These are phyloP conservation scores for Meyerozyma carpophila DNA, from an alignment of 1,139 yeast species.

Conservation along the genomic window DNA sequence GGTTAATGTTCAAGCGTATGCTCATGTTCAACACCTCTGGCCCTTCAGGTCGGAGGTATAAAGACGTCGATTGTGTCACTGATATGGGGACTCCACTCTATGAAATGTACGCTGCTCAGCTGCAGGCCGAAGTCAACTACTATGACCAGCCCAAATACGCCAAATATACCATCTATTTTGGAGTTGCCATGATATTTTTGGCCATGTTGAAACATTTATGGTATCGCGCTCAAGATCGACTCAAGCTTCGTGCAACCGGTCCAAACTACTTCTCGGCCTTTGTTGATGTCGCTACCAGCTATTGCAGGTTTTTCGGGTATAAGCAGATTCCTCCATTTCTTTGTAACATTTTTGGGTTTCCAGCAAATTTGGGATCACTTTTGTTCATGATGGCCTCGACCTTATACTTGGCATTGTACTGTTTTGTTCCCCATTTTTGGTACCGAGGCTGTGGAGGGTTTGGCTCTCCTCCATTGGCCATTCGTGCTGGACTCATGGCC, in stretches of 20 bases:
- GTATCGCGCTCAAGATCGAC: constrained; percentile 30
- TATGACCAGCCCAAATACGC: constrained; percentile 35
- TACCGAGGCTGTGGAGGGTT: constrained; percentile 52
- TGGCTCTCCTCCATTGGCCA: constrained; percentile 59
- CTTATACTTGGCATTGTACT: constrained; percentile 41
- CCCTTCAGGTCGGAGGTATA: constrained; percentile 8
- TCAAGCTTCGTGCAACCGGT: constrained; percentile 12
- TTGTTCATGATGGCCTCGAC: constrained; percentile 35
- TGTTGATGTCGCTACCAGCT: constrained; percentile 29
- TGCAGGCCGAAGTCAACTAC: constrained; percentile 40
- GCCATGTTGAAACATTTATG: constrained; percentile 35
- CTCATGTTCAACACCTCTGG: neutral
- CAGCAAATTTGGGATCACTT: constrained; percentile 45
- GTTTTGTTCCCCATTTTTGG: constrained; percentile 49
- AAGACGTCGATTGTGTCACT: constrained; percentile 45
- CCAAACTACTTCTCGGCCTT: constrained; percentile 10
- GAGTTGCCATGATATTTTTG: constrained; percentile 28
- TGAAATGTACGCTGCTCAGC: constrained; percentile 15
- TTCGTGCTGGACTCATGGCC: constrained; percentile 49
- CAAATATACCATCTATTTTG: constrained; percentile 42
- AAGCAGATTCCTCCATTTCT: constrained; percentile 36
- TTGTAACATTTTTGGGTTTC: constrained; percentile 41
- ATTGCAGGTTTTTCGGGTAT: constrained; percentile 45
- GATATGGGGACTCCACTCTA: constrained; percentile 29
- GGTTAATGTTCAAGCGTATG: neutral